Evolutionary conservation across 1,284 basidiomycete species (phyloP).

Genomic region (Trametes sp.): DNA sequence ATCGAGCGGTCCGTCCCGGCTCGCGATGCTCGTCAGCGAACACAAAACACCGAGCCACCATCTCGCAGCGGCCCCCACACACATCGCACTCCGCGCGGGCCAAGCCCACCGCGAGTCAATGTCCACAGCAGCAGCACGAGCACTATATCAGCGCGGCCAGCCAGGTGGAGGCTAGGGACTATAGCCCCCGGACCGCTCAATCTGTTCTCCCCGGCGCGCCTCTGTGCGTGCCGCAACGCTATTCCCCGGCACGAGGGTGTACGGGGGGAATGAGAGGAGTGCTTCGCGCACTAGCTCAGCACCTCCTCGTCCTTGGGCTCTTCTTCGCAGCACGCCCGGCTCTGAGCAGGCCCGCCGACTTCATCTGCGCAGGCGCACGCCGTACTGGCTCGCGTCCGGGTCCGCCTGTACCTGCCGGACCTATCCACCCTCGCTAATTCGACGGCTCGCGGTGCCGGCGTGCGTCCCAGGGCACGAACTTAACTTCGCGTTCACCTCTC

Average conservation of each 20-base stretch:
- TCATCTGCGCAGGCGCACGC: neutral
- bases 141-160: neutral
- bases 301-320: neutral
- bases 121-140: neutral
- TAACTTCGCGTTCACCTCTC: neutral
- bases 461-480: neutral
- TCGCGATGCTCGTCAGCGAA: neutral
- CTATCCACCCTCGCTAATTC: neutral
- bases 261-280: too few species aligned
- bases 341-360: neutral
- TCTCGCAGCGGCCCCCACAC: neutral
- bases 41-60: too few species aligned
- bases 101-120: neutral
- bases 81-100: neutral
- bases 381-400: too few species aligned
- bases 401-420: neutral
- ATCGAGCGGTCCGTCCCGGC: neutral
- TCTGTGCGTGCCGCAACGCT: slow-evolving; percentile 13
- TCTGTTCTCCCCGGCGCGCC: neutral
- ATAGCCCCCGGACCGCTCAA: slow-evolving; percentile 8
- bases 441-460: neutral
- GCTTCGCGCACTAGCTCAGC: slow-evolving; percentile 10
- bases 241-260: slow-evolving; percentile 10
- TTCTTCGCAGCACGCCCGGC: neutral
- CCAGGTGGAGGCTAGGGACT: neutral